Evolutionary conservation across 768 basidiomycete species (phyloP).

Genomic region (Tulasnella sp.): DNA sequence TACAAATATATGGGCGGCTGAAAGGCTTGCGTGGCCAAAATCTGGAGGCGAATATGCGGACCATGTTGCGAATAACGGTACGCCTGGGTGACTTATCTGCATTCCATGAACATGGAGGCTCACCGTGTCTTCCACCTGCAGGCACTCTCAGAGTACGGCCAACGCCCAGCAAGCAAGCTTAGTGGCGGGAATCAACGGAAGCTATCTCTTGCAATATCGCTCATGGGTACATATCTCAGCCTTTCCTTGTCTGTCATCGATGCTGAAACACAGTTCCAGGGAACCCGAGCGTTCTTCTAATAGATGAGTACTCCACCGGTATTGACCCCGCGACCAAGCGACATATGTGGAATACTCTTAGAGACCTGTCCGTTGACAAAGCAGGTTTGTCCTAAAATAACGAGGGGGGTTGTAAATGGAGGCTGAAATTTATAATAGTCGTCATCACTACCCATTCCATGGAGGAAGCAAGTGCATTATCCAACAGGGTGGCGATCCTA

Average conservation of each 20-base stretch:
- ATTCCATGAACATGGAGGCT: too few species aligned
- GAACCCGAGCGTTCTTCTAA: slow-evolving; percentile 64
- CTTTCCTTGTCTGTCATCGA: background rate
- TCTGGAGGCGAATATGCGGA: slow-evolving; percentile 42
- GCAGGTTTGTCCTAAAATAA: slow-evolving; percentile 31
- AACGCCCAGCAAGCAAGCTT: slow-evolving; percentile 60
- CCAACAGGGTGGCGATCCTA: slow-evolving; percentile 65
- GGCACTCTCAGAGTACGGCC: slow-evolving; percentile 47
- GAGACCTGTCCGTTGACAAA: slow-evolving; percentile 53
- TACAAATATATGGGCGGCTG: slow-evolving; percentile 56
- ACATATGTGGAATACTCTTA: slow-evolving; percentile 69
- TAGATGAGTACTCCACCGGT: slow-evolving; percentile 77
- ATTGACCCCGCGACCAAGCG: slow-evolving; percentile 76
- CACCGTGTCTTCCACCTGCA: background rate
- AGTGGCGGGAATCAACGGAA: slow-evolving; percentile 76
- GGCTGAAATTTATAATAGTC: background rate
- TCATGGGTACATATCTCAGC: slow-evolving; percentile 40
- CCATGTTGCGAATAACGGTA: slow-evolving; percentile 43
- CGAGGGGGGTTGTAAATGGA: background rate
- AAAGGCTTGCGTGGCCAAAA: slow-evolving; percentile 53
- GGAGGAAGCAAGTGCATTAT: slow-evolving; percentile 73
- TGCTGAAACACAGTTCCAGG: slow-evolving; percentile 29
- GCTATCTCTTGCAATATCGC: slow-evolving; percentile 59
- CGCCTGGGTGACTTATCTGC: background rate
- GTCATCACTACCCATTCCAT: slow-evolving; percentile 46